Percentiles rank a stretch among this genome's conserved stretches.
These are phyloP conservation scores for Chalara sp. DNA, from an alignment of 2,329 filamentous ascomycete species.

Conservation along the genomic window DNA sequence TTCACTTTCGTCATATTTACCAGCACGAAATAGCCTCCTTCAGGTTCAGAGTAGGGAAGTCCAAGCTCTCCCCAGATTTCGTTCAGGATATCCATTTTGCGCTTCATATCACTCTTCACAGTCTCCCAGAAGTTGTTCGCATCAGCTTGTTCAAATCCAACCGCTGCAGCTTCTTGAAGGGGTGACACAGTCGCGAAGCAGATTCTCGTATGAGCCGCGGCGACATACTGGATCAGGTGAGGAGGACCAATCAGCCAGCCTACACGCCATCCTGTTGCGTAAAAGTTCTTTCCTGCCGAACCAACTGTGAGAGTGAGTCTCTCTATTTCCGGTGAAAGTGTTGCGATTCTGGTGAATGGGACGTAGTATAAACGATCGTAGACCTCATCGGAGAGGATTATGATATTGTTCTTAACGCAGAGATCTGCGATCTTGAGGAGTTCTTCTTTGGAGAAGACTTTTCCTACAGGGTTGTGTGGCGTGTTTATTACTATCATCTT, in stretches of 20 bases:
- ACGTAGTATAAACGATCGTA: constrained; percentile 95
- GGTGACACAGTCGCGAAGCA: constrained; percentile 93
- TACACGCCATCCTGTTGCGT: constrained; percentile 94
- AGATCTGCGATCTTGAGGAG: constrained; percentile 79
- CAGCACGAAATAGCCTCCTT: constrained; percentile 95
- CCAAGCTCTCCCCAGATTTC: constrained; percentile 69
- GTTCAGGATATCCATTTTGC: constrained; percentile 83
- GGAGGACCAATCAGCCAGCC: constrained; percentile 88
- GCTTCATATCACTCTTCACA: constrained; percentile 80
- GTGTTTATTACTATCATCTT: constrained; percentile 95
- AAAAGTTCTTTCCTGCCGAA: constrained; percentile 96
- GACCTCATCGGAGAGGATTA: constrained; percentile 88
- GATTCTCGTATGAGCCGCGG: constrained; percentile 89
- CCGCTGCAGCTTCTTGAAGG: constrained; percentile 86
- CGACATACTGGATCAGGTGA: constrained; percentile 84
- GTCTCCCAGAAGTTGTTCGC: constrained; percentile 80
- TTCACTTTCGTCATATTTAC: constrained; percentile 88
- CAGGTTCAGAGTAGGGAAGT: constrained; percentile 63
- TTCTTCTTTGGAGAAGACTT: constrained; percentile 83
- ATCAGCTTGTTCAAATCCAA: constrained; percentile 90
- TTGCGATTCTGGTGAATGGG: constrained; percentile 88
- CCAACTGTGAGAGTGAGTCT: constrained; percentile 87
- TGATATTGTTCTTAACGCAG: constrained; percentile 86
- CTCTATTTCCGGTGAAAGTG: constrained; percentile 83
- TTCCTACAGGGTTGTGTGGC: constrained; percentile 90